Evolutionary conservation across 2,329 filamentous ascomycete genomes (phyloP).

Genomic region (Fusarium gaditjirri): DNA sequence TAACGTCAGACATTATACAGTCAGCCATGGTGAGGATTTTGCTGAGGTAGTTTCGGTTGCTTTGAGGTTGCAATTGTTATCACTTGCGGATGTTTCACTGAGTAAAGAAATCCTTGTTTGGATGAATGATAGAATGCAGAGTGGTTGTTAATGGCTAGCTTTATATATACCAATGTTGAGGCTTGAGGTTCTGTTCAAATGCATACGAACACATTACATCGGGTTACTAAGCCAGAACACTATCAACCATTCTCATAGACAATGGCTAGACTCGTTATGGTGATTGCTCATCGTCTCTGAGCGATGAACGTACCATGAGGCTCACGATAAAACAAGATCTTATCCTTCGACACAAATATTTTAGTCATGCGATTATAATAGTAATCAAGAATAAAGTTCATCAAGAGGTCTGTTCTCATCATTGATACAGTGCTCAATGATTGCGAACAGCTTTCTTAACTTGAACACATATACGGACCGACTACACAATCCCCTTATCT

Average conservation of each 20-base stretch:
- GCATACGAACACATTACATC: too few species aligned
- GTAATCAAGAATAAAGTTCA: fast-evolving
- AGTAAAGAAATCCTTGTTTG: background rate
- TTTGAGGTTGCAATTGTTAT: fast-evolving
- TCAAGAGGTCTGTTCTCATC: fast-evolving
- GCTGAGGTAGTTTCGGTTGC: fast-evolving
- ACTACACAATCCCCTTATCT: too few species aligned
- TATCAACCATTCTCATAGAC: fast-evolving
- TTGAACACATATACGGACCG: too few species aligned
- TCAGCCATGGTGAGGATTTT: fast-evolving
- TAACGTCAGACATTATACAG: fast-evolving
- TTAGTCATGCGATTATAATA: background rate
- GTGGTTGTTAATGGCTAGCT: background rate
- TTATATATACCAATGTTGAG: background rate
- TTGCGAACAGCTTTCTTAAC: too few species aligned
- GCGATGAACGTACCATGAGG: fast-evolving
- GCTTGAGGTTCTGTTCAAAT: background rate
- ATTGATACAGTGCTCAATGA: too few species aligned
- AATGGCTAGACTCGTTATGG: fast-evolving
- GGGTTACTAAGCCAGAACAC: background rate
- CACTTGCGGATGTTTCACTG: background rate
- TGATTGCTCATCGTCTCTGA: fast-evolving
- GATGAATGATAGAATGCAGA: background rate
- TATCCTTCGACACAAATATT: fast-evolving
- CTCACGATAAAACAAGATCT: background rate